Evolutionary conservation across 1,284 basidiomycete species (phyloP).

Genomic region (Tylopilus sp.): DNA sequence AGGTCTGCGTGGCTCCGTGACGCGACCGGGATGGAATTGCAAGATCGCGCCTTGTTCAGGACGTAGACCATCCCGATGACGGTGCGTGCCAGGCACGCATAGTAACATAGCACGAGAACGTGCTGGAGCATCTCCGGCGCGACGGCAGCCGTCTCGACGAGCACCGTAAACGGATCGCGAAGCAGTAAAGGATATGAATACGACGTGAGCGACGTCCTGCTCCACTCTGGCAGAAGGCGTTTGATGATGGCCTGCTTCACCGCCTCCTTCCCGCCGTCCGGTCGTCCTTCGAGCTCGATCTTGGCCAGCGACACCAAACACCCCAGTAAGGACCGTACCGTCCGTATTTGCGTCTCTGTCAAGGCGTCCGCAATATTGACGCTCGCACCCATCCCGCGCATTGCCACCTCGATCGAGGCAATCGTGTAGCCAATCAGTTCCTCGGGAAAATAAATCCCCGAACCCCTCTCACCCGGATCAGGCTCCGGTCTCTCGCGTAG

Average conservation of each 20-base stretch:
- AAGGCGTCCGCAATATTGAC: constrained; percentile 66
- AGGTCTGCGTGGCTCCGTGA: constrained; percentile 58
- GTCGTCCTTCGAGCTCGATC: constrained; percentile 62
- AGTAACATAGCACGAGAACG: constrained; percentile 83
- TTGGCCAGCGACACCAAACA: constrained; percentile 69
- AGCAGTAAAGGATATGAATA: constrained; percentile 79
- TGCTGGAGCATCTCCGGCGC: constrained; percentile 86
- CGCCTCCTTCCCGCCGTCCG: constrained; percentile 69
- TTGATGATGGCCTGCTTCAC: constrained; percentile 85
- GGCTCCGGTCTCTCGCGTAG: constrained; percentile 74
- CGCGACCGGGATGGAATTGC: constrained; percentile 42
- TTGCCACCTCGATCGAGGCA: constrained; percentile 76
- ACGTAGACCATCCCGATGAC: constrained; percentile 81
- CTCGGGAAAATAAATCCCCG: constrained; percentile 84
- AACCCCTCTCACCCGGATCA: constrained; percentile 67
- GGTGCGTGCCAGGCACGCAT: constrained; percentile 81
- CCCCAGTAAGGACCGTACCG: constrained; percentile 74
- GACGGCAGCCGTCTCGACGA: constrained; percentile 86
- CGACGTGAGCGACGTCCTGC: constrained; percentile 71
- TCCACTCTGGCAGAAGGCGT: constrained; percentile 86
- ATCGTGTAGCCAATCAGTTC: constrained; percentile 91
- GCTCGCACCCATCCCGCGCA: constrained; percentile 61
- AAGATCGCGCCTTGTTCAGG: constrained; percentile 66
- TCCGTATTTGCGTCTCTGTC: constrained; percentile 73
- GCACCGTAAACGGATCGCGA: constrained; percentile 82